phyloP scores from a whole-genome alignment of 2,329 filamentous ascomycete species.

The Colletotrichum sp. region DNA sequence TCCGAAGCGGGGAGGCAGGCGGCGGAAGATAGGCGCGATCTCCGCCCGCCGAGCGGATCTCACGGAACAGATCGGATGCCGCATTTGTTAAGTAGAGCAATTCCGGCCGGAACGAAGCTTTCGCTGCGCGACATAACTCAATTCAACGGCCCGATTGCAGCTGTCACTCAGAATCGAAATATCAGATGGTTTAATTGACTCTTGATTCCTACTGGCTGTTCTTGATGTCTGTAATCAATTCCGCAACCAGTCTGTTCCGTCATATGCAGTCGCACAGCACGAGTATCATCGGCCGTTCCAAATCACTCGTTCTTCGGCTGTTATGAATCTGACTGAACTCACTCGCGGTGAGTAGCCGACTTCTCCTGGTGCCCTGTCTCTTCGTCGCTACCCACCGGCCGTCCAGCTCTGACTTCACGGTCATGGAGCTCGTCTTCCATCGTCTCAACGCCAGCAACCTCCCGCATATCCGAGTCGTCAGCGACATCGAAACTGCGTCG shows the following conservation, averaged over 20 bases:
- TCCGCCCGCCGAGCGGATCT: neutral
- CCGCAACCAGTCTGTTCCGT: neutral
- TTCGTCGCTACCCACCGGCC: neutral
- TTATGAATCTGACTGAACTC: neutral
- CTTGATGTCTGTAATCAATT: neutral
- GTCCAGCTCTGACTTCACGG: neutral
- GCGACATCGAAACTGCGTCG: slow-evolving; percentile 54
- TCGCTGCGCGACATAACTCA: neutral
- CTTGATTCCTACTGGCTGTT: neutral
- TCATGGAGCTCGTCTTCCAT: slow-evolving; percentile 22
- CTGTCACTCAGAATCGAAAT: neutral
- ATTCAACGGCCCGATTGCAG: neutral
- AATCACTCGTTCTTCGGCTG: neutral
- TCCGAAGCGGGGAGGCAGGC: neutral
- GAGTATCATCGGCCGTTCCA: neutral
- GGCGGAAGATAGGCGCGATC: neutral
- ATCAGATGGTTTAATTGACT: neutral
- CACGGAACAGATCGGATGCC: neutral
- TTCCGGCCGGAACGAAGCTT: neutral
- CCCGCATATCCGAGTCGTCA: slow-evolving; percentile 52
- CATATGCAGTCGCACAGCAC: neutral
- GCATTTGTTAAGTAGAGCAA: neutral
- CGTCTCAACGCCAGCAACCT: slow-evolving; percentile 46
- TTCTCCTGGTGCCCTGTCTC: slow-evolving; percentile 18
- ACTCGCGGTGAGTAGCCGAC: slow-evolving; percentile 15